phyloP scores from a whole-genome alignment of 345 rosid genomes.

The Brassica juncea region DNA sequence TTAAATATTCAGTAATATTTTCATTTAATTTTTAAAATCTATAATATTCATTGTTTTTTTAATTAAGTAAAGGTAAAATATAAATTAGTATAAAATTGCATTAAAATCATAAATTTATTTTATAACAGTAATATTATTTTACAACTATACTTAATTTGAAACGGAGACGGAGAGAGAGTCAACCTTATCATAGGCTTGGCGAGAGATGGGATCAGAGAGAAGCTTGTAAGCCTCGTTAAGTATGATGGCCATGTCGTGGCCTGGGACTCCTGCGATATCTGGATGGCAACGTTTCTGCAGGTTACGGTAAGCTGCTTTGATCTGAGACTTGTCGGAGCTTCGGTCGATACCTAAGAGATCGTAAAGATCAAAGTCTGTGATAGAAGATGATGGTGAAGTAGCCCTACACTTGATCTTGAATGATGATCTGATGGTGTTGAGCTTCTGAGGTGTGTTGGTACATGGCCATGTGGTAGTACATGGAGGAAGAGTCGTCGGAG shows the following conservation, averaged over 20 bases:
- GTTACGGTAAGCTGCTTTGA: constrained; percentile 69
- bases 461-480: constrained; percentile 30
- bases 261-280: constrained; percentile 70
- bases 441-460: constrained; percentile 24
- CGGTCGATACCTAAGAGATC: constrained; percentile 79
- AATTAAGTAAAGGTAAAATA: neutral
- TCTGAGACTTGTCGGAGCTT: constrained; percentile 55
- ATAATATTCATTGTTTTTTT: too few relatives aligned
- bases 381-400: constrained; percentile 42
- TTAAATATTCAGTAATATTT: neutral
- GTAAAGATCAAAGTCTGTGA: constrained; percentile 74
- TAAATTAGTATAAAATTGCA: too few relatives aligned
- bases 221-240: constrained; percentile 77
- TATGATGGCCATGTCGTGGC: constrained; percentile 90
- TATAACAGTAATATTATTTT: too few relatives aligned
- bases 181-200: constrained; percentile 85
- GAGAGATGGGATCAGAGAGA: constrained; percentile 67
- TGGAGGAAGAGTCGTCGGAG: constrained; percentile 38
- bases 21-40: too few relatives aligned
- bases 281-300: constrained; percentile 89
- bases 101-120: too few relatives aligned
- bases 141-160: too few relatives aligned
- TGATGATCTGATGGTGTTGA: constrained; percentile 26
- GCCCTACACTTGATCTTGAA: constrained; percentile 46
- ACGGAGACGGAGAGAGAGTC: too few relatives aligned